A percentile compares a stretch with the other conserved stretches of the same genome.
Conservation (phyloP, 2,329 filamentous ascomycete species). For the Alternaria longipes region DNA sequence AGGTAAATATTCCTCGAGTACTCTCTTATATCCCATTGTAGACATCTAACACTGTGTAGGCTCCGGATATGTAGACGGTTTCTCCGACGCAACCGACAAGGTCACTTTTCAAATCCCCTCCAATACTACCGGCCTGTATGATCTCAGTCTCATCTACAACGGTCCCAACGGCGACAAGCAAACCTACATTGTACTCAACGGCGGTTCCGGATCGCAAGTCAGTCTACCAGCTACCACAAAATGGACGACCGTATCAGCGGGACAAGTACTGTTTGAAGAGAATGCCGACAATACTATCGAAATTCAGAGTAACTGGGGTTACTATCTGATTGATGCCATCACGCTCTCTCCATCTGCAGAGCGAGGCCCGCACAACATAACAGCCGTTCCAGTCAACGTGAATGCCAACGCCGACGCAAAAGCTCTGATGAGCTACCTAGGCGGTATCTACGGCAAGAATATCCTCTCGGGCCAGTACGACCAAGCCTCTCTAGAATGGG, state of each 20-base stretch:
- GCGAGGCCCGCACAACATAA: slow-evolving; percentile 54
- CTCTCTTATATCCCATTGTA: not conserved
- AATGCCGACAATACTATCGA: slow-evolving; percentile 56
- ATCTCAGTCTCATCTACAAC: slow-evolving; percentile 57
- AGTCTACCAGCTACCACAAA: slow-evolving; percentile 51
- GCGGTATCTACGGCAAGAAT: slow-evolving; percentile 57
- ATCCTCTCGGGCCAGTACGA: slow-evolving; percentile 62
- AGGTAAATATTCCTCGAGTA: not conserved
- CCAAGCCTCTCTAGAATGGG: slow-evolving; percentile 55
- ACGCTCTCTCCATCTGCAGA: slow-evolving; percentile 49
- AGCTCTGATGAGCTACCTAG: slow-evolving; percentile 55
- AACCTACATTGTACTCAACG: slow-evolving; percentile 57
- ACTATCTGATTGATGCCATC: slow-evolving; percentile 59
- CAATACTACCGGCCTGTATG: slow-evolving; percentile 52
- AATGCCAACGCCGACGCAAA: slow-evolving; percentile 51
- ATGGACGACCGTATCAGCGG: slow-evolving; percentile 54
- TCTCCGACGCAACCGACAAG: slow-evolving; percentile 55
- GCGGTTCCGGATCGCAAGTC: slow-evolving; percentile 55
- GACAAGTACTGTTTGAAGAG: slow-evolving; percentile 57
- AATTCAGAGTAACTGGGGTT: slow-evolving; percentile 61
- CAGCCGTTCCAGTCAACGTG: slow-evolving; percentile 50
- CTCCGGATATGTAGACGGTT: slow-evolving; percentile 59
- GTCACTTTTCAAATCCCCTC: slow-evolving; percentile 56
- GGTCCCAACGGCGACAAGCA: slow-evolving; percentile 59
- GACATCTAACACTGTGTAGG: slow-evolving; percentile 39